phyloP scores from a whole-genome alignment of 345 rosid species.

The Sisymbrium altissimum region DNA sequence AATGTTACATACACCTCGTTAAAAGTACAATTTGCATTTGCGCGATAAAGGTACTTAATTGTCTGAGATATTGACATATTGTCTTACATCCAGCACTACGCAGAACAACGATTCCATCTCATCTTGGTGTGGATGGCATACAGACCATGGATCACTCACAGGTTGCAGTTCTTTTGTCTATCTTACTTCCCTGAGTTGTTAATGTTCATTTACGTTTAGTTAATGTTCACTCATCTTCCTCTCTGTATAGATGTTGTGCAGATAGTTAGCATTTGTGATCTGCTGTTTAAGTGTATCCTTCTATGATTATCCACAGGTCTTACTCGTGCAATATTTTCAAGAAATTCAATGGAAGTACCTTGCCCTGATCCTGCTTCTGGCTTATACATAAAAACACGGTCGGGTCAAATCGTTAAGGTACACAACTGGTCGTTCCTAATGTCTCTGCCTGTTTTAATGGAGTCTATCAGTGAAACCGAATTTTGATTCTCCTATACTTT shows the following conservation, averaged over 20 bases:
- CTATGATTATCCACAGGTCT: conserved; percentile 59
- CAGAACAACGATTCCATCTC: conserved; percentile 55
- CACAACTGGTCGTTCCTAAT: conserved; percentile 10
- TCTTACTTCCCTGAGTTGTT: conserved; percentile 6
- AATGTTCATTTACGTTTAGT: background rate
- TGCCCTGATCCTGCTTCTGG: conserved; percentile 85
- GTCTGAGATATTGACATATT: conserved; percentile 2
- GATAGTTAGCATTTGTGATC: background rate
- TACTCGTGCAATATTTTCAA: conserved; percentile 79
- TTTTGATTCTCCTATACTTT: background rate
- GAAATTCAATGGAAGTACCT: conserved; percentile 66
- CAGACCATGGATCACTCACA: conserved; percentile 86
- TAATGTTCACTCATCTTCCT: background rate
- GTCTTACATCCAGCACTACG: conserved; percentile 40
- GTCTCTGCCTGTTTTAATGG: background rate
- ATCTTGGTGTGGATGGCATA: conserved; percentile 99
- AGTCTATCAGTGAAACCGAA: background rate
- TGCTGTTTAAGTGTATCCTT: background rate
- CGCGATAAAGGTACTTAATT: background rate
- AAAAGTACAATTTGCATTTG: background rate
- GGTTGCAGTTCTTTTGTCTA: conserved; percentile 37
- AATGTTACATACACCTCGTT: background rate
- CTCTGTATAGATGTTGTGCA: background rate
- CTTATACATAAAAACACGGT: conserved; percentile 80
- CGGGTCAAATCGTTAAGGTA: conserved; percentile 81